Conservation (phyloP, 2,329 filamentous ascomycete species). For the Pyricularia sp. region DNA sequence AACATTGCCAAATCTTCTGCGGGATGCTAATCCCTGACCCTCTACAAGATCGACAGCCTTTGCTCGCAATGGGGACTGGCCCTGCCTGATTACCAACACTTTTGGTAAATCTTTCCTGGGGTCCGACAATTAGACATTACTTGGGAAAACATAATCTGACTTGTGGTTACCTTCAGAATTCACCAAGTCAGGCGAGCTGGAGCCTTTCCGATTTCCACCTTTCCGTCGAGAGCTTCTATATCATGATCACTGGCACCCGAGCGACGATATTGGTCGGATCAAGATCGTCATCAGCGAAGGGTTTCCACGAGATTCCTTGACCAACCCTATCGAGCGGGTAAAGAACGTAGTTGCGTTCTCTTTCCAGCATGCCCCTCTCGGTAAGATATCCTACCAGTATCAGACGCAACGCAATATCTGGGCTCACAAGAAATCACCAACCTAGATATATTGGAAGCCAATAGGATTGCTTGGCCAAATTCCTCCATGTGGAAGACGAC, state of each 20-base stretch:
- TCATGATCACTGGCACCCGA: constrained; percentile 62
- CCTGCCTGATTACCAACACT: constrained; percentile 35
- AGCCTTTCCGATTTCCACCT: constrained; percentile 59
- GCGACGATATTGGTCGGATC: constrained; percentile 64
- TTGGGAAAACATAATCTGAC: not conserved
- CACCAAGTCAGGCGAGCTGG: constrained; percentile 47
- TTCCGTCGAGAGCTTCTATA: constrained; percentile 63
- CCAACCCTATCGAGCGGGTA: constrained; percentile 51
- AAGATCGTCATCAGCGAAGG: constrained; percentile 70
- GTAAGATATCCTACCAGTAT: constrained; percentile 32
- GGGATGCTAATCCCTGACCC: not conserved
- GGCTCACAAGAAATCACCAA: constrained; percentile 9
- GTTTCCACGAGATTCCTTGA: constrained; percentile 44
- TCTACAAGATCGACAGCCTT: constrained; percentile 42
- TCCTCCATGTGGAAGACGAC: constrained; percentile 54
- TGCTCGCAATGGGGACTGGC: constrained; percentile 39
- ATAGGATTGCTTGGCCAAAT: constrained; percentile 74
- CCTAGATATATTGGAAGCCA: constrained; percentile 61
- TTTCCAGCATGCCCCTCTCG: constrained; percentile 74
- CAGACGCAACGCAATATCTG: not conserved
- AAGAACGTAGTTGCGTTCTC: constrained; percentile 71
- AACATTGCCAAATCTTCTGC: not conserved
- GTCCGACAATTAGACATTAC: not conserved
- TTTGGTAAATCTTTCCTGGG: constrained; percentile 23
- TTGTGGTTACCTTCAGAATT: constrained; percentile 25